phyloP scores from a whole-genome alignment of 257 asterid species.

The Jacaranda mimosifolia region DNA sequence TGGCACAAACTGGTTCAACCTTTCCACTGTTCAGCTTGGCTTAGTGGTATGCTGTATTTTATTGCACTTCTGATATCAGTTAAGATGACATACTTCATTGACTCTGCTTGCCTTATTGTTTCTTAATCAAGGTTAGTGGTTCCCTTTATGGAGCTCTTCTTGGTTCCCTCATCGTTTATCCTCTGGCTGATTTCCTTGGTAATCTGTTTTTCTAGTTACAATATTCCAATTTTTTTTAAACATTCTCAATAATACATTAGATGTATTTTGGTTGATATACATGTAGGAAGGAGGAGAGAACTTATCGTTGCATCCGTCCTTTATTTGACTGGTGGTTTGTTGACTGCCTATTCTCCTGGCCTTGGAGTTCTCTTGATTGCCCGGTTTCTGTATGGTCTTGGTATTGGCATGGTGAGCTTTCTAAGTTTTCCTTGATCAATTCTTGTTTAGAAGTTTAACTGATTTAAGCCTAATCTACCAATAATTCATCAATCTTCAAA shows the following conservation, averaged over 20 bases:
- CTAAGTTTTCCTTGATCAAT: slow-evolving; percentile 21
- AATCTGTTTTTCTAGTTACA: slow-evolving; percentile 35
- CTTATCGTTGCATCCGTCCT: slow-evolving; percentile 80
- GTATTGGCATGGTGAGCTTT: slow-evolving; percentile 87
- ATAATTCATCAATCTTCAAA: slow-evolving; percentile 29
- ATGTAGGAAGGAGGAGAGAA: slow-evolving; percentile 90
- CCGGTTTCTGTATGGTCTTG: slow-evolving; percentile 89
- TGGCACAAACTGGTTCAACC: slow-evolving; percentile 87
- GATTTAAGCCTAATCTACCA: slow-evolving; percentile 14
- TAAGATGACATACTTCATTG: slow-evolving; percentile 43
- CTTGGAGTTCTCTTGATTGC: slow-evolving; percentile 80
- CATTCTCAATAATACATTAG: neutral
- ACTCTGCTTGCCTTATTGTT: slow-evolving; percentile 34
- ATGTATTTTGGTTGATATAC: slow-evolving; percentile 29
- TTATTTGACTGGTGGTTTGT: slow-evolving; percentile 70
- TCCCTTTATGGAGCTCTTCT: slow-evolving; percentile 99
- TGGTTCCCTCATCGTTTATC: slow-evolving; percentile 84
- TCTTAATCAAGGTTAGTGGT: slow-evolving; percentile 81
- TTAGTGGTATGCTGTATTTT: slow-evolving; percentile 72
- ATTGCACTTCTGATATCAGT: slow-evolving; percentile 29
- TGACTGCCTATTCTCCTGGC: slow-evolving; percentile 88
- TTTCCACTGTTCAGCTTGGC: slow-evolving; percentile 94
- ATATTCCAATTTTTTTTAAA: slow-evolving; percentile 12
- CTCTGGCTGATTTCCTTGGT: slow-evolving; percentile 96
- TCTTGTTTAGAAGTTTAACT: slow-evolving; percentile 11